Conservation (phyloP, 371 early-diverging fungal species). For the Rhizopus microsporus region DNA sequence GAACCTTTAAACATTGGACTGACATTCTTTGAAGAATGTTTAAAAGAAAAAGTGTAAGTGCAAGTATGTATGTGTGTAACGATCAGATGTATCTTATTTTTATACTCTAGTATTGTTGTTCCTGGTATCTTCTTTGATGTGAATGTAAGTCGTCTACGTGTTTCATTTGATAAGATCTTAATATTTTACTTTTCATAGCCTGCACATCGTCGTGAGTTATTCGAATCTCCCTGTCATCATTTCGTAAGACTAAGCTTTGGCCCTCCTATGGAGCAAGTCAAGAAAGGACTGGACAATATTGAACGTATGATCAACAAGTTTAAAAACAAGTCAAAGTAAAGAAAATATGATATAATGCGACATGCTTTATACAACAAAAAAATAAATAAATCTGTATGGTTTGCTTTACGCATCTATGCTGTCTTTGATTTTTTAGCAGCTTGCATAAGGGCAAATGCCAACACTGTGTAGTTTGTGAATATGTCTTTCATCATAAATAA, state of each 20-base stretch:
- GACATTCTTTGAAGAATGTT: slow-evolving; percentile 53
- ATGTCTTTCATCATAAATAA: slow-evolving; percentile 94
- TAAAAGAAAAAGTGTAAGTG: slow-evolving; percentile 52
- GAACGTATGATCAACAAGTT: slow-evolving; percentile 21
- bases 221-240: slow-evolving; percentile 55
- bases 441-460: slow-evolving; percentile 52
- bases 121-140: slow-evolving; percentile 60
- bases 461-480: slow-evolving; percentile 66
- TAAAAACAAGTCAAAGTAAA: background rate
- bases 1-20: slow-evolving; percentile 53
- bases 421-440: slow-evolving; percentile 22
- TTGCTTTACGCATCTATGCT: slow-evolving; percentile 2
- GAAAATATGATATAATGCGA: background rate
- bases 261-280: slow-evolving; percentile 50
- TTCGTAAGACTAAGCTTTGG: slow-evolving; percentile 56
- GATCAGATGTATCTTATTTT: background rate
- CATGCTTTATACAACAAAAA: background rate
- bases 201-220: slow-evolving; percentile 53
- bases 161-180: background rate
- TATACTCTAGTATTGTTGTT: slow-evolving; percentile 36
- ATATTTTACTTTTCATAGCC: slow-evolving; percentile 27
- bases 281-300: slow-evolving; percentile 35
- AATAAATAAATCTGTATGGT: background rate
- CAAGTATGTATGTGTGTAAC: slow-evolving; percentile 26
- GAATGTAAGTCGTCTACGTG: slow-evolving; percentile 32